A percentile compares a stretch with the other conserved stretches of the same genome.
Evolutionary conservation across 768 basidiomycete genomes (phyloP).

Genomic region (Auricularia sp.): DNA sequence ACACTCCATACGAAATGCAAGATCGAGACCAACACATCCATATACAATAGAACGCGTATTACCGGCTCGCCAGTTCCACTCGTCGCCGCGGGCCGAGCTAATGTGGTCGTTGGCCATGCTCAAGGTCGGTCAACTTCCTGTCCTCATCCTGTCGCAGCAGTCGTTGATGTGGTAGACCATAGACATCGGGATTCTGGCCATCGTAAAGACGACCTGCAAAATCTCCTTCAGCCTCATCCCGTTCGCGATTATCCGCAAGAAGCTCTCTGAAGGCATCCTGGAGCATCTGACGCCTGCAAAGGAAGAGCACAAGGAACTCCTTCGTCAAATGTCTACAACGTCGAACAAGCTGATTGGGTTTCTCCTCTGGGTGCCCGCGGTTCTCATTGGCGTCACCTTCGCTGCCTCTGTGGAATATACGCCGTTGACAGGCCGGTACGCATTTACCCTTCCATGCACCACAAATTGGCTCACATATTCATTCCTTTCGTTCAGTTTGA

Average conservation of each 20-base stretch:
- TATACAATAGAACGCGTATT: no score
- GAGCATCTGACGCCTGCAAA: not conserved
- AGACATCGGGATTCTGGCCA: no score
- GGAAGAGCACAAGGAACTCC: not conserved
- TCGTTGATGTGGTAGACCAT: no score
- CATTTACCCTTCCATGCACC: not conserved
- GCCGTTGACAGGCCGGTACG: slow-evolving; percentile 71
- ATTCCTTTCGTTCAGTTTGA: slow-evolving; percentile 43
- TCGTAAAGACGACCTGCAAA: not conserved
- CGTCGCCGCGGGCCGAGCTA: no score
- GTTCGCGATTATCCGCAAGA: not conserved
- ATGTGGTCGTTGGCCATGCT: no score
- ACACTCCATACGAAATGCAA: no score
- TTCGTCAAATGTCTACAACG: not conserved
- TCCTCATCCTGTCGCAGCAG: no score
- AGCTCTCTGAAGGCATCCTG: not conserved
- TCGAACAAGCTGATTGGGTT: slow-evolving; percentile 31
- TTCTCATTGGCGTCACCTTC: slow-evolving; percentile 58
- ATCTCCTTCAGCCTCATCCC: not conserved
- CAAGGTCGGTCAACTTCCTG: no score
- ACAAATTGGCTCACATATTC: not conserved
- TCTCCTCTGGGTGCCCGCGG: slow-evolving; percentile 52
- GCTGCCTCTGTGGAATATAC: slow-evolving; percentile 67
- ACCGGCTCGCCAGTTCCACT: no score
- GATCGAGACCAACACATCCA: no score